Evolutionary conservation across 2,329 filamentous ascomycete species (phyloP).

Genomic region (Didymella pinodella): DNA sequence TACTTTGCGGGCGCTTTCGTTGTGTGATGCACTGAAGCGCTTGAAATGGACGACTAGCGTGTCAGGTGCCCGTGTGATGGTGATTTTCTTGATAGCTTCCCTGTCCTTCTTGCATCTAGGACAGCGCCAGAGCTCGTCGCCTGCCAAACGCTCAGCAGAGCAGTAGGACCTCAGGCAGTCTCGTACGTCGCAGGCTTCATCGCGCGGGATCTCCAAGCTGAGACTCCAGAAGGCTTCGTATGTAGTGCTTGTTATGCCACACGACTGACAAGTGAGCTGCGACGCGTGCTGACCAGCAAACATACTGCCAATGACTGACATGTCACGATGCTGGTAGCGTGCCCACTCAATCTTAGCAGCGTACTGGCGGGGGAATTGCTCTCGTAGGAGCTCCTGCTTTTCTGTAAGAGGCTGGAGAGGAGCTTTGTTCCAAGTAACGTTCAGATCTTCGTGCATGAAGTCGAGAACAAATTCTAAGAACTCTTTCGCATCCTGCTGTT

Average conservation of each 20-base stretch:
- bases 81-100: constrained; percentile 73
- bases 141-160: constrained; percentile 70
- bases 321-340: constrained; percentile 72
- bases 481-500: constrained; percentile 91
- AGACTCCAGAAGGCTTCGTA: constrained; percentile 76
- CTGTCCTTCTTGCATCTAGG: constrained; percentile 74
- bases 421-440: constrained; percentile 68
- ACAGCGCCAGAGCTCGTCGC: constrained; percentile 75
- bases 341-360: constrained; percentile 79
- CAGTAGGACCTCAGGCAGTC: constrained; percentile 76
- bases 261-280: constrained; percentile 67
- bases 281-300: constrained; percentile 77
- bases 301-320: constrained; percentile 78
- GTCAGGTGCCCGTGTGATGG: constrained; percentile 79
- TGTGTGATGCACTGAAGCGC: constrained; percentile 68
- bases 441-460: constrained; percentile 86
- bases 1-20: constrained; percentile 69
- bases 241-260: constrained; percentile 69
- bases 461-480: constrained; percentile 85
- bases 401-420: constrained; percentile 66
- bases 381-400: constrained; percentile 67
- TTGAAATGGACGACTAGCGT: constrained; percentile 82
- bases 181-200: constrained; percentile 67
- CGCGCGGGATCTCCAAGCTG: constrained; percentile 72
- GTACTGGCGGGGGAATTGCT: constrained; percentile 67